Evolutionary conservation across 805 yeast genomes (phyloP).

Genomic region (Starmerella vaccinii): DNA sequence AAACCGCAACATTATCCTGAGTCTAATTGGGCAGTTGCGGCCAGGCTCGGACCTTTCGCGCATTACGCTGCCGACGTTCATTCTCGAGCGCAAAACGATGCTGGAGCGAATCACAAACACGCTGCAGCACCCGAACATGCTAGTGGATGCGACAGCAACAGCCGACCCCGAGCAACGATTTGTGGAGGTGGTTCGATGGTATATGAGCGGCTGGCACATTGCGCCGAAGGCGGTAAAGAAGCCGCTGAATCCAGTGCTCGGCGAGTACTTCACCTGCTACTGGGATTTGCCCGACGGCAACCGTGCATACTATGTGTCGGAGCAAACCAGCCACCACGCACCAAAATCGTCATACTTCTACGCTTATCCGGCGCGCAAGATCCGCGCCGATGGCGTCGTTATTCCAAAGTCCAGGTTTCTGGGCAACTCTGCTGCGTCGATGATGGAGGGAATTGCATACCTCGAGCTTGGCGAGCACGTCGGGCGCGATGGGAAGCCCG

Average conservation of each 20-base stretch:
- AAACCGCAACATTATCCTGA: slow-evolving; percentile 75
- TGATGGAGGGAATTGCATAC: slow-evolving; percentile 85
- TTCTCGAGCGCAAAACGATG: slow-evolving; percentile 91
- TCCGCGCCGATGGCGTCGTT: slow-evolving; percentile 80
- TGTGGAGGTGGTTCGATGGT: slow-evolving; percentile 70
- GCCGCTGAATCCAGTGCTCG: slow-evolving; percentile 89
- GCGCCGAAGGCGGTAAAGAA: slow-evolving; percentile 98
- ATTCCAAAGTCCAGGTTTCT: slow-evolving; percentile 79
- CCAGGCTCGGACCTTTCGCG: slow-evolving; percentile 86
- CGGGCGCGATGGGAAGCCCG: slow-evolving; percentile 39
- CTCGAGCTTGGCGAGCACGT: slow-evolving; percentile 44
- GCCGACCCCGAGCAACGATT: slow-evolving; percentile 59
- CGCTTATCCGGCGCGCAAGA: slow-evolving; percentile 65
- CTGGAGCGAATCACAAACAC: slow-evolving; percentile 88
- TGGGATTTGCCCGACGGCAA: slow-evolving; percentile 74
- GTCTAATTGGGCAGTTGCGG: slow-evolving; percentile 80
- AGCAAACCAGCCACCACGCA: slow-evolving; percentile 98
- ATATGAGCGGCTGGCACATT: slow-evolving; percentile 93
- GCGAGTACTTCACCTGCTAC: slow-evolving; percentile 81
- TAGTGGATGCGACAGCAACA: slow-evolving; percentile 55
- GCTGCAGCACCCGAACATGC: slow-evolving; percentile 60
- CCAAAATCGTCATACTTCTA: slow-evolving; percentile 92
- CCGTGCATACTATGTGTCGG: slow-evolving; percentile 75
- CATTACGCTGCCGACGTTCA: slow-evolving; percentile 91
- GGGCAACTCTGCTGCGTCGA: slow-evolving; percentile 93